phyloP scores from a whole-genome alignment of 1,284 basidiomycete species.

The Xerocomus tenax region DNA sequence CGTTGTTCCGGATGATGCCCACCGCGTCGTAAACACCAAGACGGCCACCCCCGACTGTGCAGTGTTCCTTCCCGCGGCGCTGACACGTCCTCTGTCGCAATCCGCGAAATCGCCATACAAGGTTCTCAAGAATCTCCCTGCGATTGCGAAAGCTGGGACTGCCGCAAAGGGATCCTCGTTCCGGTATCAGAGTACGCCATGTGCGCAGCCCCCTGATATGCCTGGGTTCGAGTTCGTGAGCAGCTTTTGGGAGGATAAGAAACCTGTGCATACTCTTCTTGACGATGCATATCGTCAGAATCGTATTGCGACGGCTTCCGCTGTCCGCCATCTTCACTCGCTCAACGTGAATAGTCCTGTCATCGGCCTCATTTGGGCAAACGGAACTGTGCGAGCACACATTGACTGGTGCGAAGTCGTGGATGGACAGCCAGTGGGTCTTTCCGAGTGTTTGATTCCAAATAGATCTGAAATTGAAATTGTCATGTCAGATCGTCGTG shows the following conservation, averaged over 20 bases:
- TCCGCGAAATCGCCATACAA: constrained; percentile 41
- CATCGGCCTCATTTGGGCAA: constrained; percentile 49
- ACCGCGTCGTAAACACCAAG: constrained; percentile 39
- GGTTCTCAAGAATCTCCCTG: constrained; percentile 35
- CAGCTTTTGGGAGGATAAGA: constrained; percentile 53
- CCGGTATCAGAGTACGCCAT: constrained; percentile 46
- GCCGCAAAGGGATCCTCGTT: constrained; percentile 39
- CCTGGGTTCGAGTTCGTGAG: constrained; percentile 47
- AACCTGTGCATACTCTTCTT: constrained; percentile 40
- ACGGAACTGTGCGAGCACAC: constrained; percentile 46
- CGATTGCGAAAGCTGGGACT: constrained; percentile 31
- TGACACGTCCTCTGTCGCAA: constrained; percentile 35
- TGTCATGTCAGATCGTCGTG: constrained; percentile 35
- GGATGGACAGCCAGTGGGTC: constrained; percentile 30
- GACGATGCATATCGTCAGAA: constrained; percentile 53
- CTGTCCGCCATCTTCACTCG: constrained; percentile 44
- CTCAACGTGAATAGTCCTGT: constrained; percentile 41
- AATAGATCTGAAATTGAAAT: neutral
- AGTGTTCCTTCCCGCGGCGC: constrained; percentile 38
- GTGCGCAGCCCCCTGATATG: constrained; percentile 37
- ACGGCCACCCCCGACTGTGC: constrained; percentile 42
- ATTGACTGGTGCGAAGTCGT: constrained; percentile 45
- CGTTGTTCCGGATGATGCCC: constrained; percentile 27
- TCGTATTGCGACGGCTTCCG: constrained; percentile 46
- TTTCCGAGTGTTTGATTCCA: neutral